Evolutionary conservation across 1,139 yeast species (phyloP), one percentile per base, ranked within the genome.

Genomic region (Saccharomycopsis hybrid): DNA sequence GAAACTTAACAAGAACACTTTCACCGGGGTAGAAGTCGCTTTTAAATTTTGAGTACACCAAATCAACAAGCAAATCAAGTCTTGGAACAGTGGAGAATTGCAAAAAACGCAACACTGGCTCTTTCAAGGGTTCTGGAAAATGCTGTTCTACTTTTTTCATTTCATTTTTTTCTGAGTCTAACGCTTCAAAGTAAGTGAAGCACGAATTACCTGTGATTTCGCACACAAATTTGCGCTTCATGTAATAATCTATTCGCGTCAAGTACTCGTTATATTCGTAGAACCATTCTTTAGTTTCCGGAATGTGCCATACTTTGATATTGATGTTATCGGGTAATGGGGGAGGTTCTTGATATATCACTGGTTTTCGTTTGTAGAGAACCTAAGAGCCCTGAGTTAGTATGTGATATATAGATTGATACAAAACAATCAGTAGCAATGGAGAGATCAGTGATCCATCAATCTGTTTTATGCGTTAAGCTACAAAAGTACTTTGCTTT

Each of bases 161-260:
- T 64, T 85, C 92, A 47, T 66, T 66, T 55, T 72, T 74, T 67
- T 92, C 98, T 57, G 87, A 81, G 53, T 81, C 79, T 46, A 78
- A 72, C 0, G 98, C 98, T 61, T 92, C 95, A 63, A 89, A 89
- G 64, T 79, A 92, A 0, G 96, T 87, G 52, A 90, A 73, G 60
- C 95, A 85, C 24, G 96, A 85, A 60, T 89, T 88, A 29, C 98
- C 98, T 0, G 97, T 88, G 51, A 92, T 84, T 68, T 92, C 98
- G 69, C 97, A 92, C 4, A 89, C 95, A 67, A 92, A 92, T 63
- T 87, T 85, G 57, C 80, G 79, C 54, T 80, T 76, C 56, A 74
- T 76, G 65, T 84, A 85, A 64, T 82, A 85, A 63, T 85, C 89
- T 69, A 84, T 67, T 50, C 90, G 67, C 18, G 68, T 66, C 51